Conservation (phyloP, 495 filamentous ascomycete genomes). For the Lepraria neglecta region DNA sequence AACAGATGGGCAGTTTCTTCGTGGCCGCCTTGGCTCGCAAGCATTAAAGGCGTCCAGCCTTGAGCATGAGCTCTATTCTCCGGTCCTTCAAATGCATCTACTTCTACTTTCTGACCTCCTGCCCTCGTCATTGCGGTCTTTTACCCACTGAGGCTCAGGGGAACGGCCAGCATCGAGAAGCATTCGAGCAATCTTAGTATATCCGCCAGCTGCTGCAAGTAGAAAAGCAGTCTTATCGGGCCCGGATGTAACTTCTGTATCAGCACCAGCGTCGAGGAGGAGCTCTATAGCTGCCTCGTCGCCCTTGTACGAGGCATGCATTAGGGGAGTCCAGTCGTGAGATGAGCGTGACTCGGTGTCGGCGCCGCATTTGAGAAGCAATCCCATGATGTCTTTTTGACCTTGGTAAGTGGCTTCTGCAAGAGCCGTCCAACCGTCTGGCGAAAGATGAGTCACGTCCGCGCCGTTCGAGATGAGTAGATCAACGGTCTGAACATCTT, state of each 20-base stretch:
- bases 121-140: neutral
- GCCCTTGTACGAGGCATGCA: neutral
- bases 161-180: neutral
- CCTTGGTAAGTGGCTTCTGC: neutral
- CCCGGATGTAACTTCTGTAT: neutral
- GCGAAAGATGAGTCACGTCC: neutral
- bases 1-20: neutral
- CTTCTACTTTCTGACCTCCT: neutral
- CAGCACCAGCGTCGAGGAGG: neutral
- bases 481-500: neutral
- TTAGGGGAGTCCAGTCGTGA: neutral
- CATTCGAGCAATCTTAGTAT: neutral
- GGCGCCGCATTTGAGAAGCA: neutral
- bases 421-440: neutral
- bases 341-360: neutral
- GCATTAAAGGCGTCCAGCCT: constrained; percentile 13
- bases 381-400: neutral
- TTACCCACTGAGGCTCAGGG: neutral
- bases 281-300: neutral
- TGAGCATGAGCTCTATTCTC: neutral
- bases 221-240: neutral
- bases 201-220: neutral
- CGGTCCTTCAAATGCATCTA: neutral
- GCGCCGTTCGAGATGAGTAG: neutral
- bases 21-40: constrained; percentile 9